Evolutionary conservation across 2,329 filamentous ascomycete genomes (phyloP).

Genomic region (Talaromyces funiculosus): DNA sequence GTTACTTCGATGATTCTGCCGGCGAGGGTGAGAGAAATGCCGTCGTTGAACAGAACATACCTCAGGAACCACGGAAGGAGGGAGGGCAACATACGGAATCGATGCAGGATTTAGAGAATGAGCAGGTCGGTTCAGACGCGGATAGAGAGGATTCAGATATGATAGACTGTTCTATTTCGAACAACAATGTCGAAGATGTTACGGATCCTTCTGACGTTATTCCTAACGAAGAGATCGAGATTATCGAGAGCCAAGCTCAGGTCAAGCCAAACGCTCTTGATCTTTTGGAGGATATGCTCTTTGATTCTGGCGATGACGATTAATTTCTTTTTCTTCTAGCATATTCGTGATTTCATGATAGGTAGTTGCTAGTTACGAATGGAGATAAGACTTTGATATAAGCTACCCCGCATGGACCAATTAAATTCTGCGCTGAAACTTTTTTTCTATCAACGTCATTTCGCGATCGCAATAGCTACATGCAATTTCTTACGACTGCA

Average conservation of each 20-base stretch:
- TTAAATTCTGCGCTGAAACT: slow-evolving; percentile 7
- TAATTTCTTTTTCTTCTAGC: too few relatives aligned
- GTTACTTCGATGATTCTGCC: slow-evolving; percentile 22
- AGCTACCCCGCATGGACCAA: slow-evolving; percentile 13
- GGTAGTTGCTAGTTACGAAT: not conserved
- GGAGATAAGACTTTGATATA: not conserved
- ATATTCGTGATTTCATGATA: not conserved
- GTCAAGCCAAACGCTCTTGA: slow-evolving; percentile 25
- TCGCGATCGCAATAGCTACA: too few relatives aligned
- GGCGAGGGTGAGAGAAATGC: not conserved
- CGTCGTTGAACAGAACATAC: not conserved
- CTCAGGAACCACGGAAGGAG: not conserved
- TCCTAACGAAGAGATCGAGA: not conserved
- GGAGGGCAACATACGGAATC: not conserved
- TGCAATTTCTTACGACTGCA: too few relatives aligned
- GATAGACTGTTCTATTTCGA: not conserved
- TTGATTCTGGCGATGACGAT: not conserved
- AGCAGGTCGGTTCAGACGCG: not conserved
- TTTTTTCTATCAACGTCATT: slow-evolving; percentile 8
- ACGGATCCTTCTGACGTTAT: not conserved
- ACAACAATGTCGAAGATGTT: not conserved
- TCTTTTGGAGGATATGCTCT: slow-evolving; percentile 15
- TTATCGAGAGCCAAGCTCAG: slow-evolving; percentile 15
- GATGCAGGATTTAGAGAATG: not conserved
- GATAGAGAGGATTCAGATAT: not conserved